Evolutionary conservation across 768 basidiomycete genomes (phyloP), one percentile per base, ranked within the genome.

Genomic region (Xerocomellus chrysenteron): DNA sequence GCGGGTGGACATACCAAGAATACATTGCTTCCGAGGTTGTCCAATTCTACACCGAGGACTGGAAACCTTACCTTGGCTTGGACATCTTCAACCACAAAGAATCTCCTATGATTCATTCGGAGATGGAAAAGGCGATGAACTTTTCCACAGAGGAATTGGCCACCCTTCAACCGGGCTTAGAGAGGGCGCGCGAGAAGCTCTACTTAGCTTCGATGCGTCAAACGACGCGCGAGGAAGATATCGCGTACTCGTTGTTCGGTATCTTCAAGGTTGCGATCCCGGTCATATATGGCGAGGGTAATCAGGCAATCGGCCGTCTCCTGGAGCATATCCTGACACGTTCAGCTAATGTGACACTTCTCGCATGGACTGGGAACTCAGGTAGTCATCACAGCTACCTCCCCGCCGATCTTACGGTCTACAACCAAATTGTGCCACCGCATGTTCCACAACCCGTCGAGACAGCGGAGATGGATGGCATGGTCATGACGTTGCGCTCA

Each of bases 151-250:
- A 57, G 13, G 39, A 58, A 1, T 5, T 60, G n/a, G 40, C 35
- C 0, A 14, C 39, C 1, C 63, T 58, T 50, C 40, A 5, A 5
- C 63, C 64, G 0, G 59, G 56, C 12, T 26, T 65, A 5, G 47
- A 55, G 16, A 52, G 21, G 21, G 62, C 52, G 17, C 63, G 63
- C 2, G 62, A 65, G 52, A 65, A 65, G 36, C 56, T 65, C 13
- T 54, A 35, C n/a, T 3, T 64, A 21, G 62, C 62, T 30, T 55
- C 63, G 2, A 16, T 0, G 37, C 63, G 62, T 0, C 30, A 53
- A 26, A 51, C 62, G 6, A 64, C 54, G 1, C 47, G 21, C 2
- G 50, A 32, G 12, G 61, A 63, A 24, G 60, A 61, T 40, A n/a
- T n/a, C 11, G 62, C 58, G 1, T 62, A 65, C 24, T 65, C 64